Conservation (phyloP, 1,139 yeast species). For the Ogataea hybrid region DNA sequence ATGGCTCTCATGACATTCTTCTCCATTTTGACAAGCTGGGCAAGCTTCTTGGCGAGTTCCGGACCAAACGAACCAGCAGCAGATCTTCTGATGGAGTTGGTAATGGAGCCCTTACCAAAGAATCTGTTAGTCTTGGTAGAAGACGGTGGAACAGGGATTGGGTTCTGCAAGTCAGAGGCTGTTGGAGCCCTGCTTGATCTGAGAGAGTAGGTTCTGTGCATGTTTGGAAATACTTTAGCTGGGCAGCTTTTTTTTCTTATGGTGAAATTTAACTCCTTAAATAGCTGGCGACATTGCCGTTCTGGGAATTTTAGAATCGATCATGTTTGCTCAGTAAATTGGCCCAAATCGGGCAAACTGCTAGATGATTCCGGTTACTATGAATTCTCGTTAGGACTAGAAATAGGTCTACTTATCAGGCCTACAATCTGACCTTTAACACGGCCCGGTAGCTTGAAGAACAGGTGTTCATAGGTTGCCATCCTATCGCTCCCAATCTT, state of each 20-base stretch:
- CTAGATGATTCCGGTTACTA: neutral
- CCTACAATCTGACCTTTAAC: neutral
- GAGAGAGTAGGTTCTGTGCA: conserved; percentile 84
- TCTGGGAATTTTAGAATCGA: conserved; percentile 17
- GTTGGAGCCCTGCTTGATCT: conserved; percentile 81
- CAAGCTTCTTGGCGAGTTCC: conserved; percentile 72
- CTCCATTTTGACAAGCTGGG: conserved; percentile 77
- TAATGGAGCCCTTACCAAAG: conserved; percentile 70
- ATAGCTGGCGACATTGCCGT: conserved; percentile 16
- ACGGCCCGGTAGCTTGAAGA: neutral
- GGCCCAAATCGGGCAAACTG: conserved; percentile 2
- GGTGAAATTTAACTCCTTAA: conserved; percentile 16
- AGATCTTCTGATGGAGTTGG: conserved; percentile 63
- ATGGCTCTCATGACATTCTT: conserved; percentile 77
- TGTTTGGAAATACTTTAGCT: conserved; percentile 26
- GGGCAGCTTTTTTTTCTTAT: conserved; percentile 10
- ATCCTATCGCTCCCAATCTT: conserved; percentile 5
- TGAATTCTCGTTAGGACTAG: neutral
- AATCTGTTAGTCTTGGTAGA: conserved; percentile 54
- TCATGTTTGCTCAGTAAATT: conserved; percentile 6
- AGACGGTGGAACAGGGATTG: conserved; percentile 73
- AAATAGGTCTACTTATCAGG: neutral
- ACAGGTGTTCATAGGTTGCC: neutral
- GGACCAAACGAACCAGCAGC: conserved; percentile 80
- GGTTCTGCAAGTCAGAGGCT: conserved; percentile 75